Evolutionary conservation across 1,284 basidiomycete genomes (phyloP), one percentile per base, ranked within the genome.

Genomic region (Marasmius sp.): DNA sequence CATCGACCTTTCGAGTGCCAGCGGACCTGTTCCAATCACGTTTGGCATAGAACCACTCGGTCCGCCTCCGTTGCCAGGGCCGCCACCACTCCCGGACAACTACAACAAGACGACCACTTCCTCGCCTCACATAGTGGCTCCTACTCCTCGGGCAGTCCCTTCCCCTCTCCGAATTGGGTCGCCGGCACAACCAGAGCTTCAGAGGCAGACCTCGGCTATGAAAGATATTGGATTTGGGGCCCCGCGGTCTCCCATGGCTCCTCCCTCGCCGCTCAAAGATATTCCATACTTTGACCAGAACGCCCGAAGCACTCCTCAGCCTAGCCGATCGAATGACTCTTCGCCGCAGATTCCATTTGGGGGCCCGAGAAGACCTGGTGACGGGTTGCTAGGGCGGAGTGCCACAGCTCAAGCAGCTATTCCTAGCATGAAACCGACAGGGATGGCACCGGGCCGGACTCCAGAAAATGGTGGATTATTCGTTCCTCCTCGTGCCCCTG

Each of bases 1-100:
- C 18, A 68, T 71, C 11, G 89, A 92, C 60, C 68, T 93, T 48
- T 67, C 67, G 43, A 72, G 66, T 47, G 77, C 88, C 3, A 73
- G 75, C 33, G 84, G 85, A 0, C 91, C 91, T 2, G 87, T 93
- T 0, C 84, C 83, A 2, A 86, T 93, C 49, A 69, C 79, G 11
- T 93, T 89, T 69, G 81, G 81, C 39, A 66, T 86, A 7, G 87
- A 89, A 45, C 88, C 88, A 3, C 56, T 63, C 48, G 60, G 58
- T 10, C 58, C 60, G 20, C 62, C 65, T 33, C 61, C 62, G 12
- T 61, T 56, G 11, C 58, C 63, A n/a, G 11, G 39, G 7, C 27
- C 33, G 5, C 52, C 16, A 5, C 53, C 36, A 22, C 33, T 34
- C 33, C 57, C 52, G 43, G 36, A 34, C 27, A 20, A 9, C 45